A percentile compares a stretch with the other conserved stretches of the same genome.
Conservation (phyloP, 78 protist species). For the Isochrysis galbana region DNA sequence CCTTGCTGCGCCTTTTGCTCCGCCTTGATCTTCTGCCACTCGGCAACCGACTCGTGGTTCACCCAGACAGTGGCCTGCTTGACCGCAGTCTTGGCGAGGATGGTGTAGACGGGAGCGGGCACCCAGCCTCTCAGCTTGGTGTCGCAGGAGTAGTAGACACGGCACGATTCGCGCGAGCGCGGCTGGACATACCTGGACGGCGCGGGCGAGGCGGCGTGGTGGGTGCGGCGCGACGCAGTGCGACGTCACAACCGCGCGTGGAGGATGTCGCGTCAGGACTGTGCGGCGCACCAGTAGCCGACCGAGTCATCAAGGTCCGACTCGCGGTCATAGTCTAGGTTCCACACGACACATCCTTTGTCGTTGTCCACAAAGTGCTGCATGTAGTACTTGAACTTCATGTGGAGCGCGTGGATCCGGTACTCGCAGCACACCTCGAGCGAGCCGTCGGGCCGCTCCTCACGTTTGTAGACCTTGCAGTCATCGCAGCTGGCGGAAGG, state of each 20-base stretch:
- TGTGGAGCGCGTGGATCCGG: neutral
- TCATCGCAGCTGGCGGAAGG: no score
- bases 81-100: neutral
- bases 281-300: neutral
- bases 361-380: neutral
- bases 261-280: neutral
- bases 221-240: neutral
- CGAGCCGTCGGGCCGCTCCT: neutral
- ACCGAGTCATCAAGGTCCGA: conserved; percentile 21
- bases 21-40: neutral
- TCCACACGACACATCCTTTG: neutral
- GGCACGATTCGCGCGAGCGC: neutral
- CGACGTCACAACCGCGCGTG: neutral
- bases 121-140: neutral
- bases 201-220: neutral
- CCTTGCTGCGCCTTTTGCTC: neutral
- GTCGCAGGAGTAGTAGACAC: conserved; percentile 11
- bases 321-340: neutral
- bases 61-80: neutral
- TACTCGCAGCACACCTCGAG: neutral
- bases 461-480: neutral
- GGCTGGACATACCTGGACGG: neutral
- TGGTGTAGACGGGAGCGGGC: neutral
- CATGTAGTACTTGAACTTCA: neutral
- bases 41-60: neutral